Conservation (phyloP, 306 rosid genomes). For the Quercus aquifolioides region DNA sequence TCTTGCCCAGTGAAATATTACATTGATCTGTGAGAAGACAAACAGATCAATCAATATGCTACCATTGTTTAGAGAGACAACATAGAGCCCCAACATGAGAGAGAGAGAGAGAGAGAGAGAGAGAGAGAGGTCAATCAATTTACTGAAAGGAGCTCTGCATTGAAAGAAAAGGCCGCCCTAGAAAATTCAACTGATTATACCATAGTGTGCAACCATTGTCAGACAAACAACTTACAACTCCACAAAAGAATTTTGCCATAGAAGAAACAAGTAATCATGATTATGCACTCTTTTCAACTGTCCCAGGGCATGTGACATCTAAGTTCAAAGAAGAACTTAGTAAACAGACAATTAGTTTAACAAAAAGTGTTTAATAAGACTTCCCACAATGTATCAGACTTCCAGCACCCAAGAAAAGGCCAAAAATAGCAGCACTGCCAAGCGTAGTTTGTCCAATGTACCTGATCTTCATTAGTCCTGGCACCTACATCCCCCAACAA, state of each 20-base stretch:
- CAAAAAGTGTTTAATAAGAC: constrained; percentile 47
- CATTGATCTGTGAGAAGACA: too few species aligned
- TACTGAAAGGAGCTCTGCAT: not conserved
- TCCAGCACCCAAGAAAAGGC: constrained; percentile 91
- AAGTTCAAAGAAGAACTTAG: constrained; percentile 5
- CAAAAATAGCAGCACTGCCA: constrained; percentile 79
- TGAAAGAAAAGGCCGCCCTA: constrained; percentile 1
- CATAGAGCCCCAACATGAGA: too few species aligned
- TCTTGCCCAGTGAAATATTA: too few species aligned
- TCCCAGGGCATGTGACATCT: constrained; percentile 11
- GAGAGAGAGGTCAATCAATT: too few species aligned
- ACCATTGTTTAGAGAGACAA: too few species aligned
- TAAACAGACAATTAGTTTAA: constrained; percentile 10
- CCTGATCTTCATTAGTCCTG: constrained; percentile 82
- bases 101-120: too few species aligned
- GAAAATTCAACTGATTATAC: constrained; percentile 6
- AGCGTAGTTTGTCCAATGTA: constrained; percentile 76
- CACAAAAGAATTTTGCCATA: not conserved
- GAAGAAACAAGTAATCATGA: not conserved
- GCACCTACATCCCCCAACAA: constrained; percentile 53
- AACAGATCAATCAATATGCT: too few species aligned
- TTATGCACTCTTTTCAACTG: constrained; percentile 9
- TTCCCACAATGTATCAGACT: constrained; percentile 92
- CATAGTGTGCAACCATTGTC: not conserved
- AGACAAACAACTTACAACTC: constrained; percentile 12